Evolutionary conservation across 78 protist species (phyloP).

Genomic region (slime mould (Dictyostelium discoideum)): DNA sequence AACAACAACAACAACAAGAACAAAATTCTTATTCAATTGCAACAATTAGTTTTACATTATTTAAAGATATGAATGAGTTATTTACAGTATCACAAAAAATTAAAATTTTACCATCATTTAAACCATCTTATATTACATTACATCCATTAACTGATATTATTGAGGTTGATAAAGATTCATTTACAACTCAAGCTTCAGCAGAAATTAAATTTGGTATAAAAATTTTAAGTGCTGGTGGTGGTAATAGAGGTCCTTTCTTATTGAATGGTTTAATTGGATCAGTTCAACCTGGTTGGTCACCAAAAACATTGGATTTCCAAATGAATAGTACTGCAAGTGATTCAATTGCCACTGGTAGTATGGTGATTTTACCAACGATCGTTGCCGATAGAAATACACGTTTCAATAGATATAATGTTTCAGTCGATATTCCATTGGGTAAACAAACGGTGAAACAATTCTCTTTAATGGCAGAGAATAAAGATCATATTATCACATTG

Average conservation of each 20-base stretch:
- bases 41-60: conserved; percentile 6
- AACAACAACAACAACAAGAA: neutral
- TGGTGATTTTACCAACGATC: conserved; percentile 28
- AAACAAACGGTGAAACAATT: neutral
- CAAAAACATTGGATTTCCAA: neutral
- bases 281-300: conserved; percentile 8
- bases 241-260: conserved; percentile 57
- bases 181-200: neutral
- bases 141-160: neutral
- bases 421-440: neutral
- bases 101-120: conserved; percentile 47
- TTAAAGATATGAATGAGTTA: neutral
- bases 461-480: neutral
- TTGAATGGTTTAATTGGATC: neutral
- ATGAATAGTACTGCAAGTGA: neutral
- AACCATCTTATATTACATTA: conserved; percentile 28
- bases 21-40: neutral
- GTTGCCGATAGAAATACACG: conserved; percentile 19
- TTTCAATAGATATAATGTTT: neutral
- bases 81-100: neutral
- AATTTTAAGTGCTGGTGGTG: conserved; percentile 62
- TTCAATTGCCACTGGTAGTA: neutral
- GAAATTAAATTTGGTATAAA: conserved; percentile 17
- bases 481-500: neutral
- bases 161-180: neutral